Evolutionary conservation across 2,329 filamentous ascomycete species (phyloP), one percentile per base, ranked within the genome.

Genomic region (Amylocarpus encephaloides): DNA sequence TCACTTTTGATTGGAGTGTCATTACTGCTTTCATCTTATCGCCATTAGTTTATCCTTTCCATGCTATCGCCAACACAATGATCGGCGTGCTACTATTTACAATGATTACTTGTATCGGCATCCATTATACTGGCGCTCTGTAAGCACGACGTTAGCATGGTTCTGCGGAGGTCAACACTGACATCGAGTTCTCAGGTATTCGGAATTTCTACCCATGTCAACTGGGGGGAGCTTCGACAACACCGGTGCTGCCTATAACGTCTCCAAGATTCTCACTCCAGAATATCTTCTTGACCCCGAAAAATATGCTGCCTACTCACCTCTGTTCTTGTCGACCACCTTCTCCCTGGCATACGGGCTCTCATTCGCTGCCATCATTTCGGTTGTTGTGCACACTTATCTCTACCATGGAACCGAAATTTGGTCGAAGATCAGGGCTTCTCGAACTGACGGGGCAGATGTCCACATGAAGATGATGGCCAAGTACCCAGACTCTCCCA

Each of bases 1-100:
- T 89, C 30, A 88, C 84, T 0, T 87, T 89, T 61, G 85, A 89
- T 70, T 88, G 85, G 84, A 83, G 82, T 5, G 82, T 87, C 59
- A 76, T 88, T 46, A 75, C 60, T 5, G 52, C 51, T 18, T 59
- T 49, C 46, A 39, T 51, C 18, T 49, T 53, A 60, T 49, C 47
- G n/a, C 33, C 67, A 56, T 53, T 68, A 1, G 60, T 60, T 26
- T 61, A 59, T 6, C 66, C 66, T 1, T 65, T 62, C 36, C 76
- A 79, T 59, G 77, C 78, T 50, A 78, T 80, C 51, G 71, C 72
- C 58, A 82, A 82, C 54, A 76, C 76, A 18, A 61, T 78, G 16
- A 64, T 68, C 33, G 77, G 78, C 30, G 70, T 80, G 43, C 53
- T 80, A 26, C 53, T 80, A 51, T 81, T 82, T 62, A 86, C 80